These are phyloP conservation scores for Pichia cephalocereana DNA, from an alignment of 805 yeast genomes.

Conservation along the genomic window DNA sequence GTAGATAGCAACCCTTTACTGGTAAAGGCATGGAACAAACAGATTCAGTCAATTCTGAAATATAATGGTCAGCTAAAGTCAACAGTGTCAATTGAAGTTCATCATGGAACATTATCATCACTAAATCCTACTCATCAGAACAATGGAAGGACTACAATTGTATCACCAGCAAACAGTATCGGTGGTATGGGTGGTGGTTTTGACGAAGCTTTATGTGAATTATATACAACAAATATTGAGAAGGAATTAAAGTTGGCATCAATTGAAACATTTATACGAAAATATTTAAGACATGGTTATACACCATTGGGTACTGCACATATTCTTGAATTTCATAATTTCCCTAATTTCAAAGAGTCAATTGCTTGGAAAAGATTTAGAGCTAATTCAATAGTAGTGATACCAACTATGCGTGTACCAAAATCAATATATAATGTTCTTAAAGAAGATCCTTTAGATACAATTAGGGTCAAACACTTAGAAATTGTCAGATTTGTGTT, in stretches of 20 bases:
- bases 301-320: constrained; percentile 24
- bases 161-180: constrained; percentile 44
- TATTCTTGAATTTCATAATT: constrained; percentile 22
- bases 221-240: constrained; percentile 10
- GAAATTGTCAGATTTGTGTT: constrained; percentile 20
- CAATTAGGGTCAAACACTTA: not conserved
- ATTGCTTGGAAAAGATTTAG: constrained; percentile 22
- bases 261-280: constrained; percentile 18
- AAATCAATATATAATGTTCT: constrained; percentile 8
- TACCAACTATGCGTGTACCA: constrained; percentile 35
- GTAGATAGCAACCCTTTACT: constrained; percentile 1
- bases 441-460: not conserved
- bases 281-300: constrained; percentile 23
- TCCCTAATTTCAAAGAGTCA: constrained; percentile 13
- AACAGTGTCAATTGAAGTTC: not conserved
- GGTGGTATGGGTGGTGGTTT: constrained; percentile 47
- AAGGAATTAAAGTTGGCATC: not conserved
- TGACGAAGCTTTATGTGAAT: constrained; percentile 29
- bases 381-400: constrained; percentile 26
- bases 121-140: not conserved
- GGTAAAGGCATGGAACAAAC: constrained; percentile 3
- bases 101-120: not conserved
- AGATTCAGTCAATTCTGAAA: not conserved
- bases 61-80: not conserved
- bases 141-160: constrained; percentile 21